phyloP scores from a whole-genome alignment of 345 rosid genomes.

The Euphorbia lathyris region DNA sequence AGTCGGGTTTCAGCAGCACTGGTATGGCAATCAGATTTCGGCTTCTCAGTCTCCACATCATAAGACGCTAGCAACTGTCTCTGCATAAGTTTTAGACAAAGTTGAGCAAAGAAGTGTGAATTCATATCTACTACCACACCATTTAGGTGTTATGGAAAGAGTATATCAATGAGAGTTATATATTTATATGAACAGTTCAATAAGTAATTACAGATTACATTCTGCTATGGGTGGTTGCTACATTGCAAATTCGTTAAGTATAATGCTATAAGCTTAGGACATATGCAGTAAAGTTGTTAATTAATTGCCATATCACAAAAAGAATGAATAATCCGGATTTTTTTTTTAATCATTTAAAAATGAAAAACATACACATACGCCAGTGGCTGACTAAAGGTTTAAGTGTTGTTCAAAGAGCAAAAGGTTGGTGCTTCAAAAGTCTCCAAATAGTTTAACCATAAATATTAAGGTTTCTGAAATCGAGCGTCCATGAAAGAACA shows the following conservation, averaged over 20 bases:
- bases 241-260: too few relatives aligned
- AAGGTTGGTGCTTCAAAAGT: not conserved
- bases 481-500: too few relatives aligned
- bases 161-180: not conserved
- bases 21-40: slow-evolving; percentile 19
- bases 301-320: too few relatives aligned
- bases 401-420: too few relatives aligned
- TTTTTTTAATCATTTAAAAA: not conserved
- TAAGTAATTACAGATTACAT: not conserved
- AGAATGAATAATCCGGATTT: not conserved
- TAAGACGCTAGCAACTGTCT: slow-evolving; percentile 38
- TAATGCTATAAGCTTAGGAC: too few relatives aligned
- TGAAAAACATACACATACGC: not conserved
- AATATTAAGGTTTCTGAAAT: too few relatives aligned
- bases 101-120: not conserved
- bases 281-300: too few relatives aligned
- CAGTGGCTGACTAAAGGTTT: too few relatives aligned
- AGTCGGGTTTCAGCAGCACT: slow-evolving; percentile 20
- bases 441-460: not conserved
- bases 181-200: not conserved
- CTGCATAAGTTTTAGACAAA: slow-evolving; percentile 26
- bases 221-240: not conserved
- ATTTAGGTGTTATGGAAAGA: not conserved
- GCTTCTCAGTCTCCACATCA: slow-evolving; percentile 20
- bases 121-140: not conserved